Evolutionary conservation across 257 asterid genomes (phyloP), one percentile per base, ranked within the genome.

Genomic region (Ajuga chamaepitys): DNA sequence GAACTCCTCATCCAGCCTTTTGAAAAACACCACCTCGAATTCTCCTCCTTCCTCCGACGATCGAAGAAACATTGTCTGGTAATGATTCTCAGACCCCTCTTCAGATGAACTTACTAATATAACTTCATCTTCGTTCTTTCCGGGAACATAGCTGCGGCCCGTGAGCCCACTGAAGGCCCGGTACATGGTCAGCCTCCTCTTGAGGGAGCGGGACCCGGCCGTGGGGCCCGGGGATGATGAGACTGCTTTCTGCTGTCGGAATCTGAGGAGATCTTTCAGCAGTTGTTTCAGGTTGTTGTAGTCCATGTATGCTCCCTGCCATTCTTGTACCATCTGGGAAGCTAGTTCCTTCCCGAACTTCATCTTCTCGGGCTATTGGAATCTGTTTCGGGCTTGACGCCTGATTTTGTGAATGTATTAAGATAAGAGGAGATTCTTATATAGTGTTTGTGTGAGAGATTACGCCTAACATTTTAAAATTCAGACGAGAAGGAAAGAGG

Each of bases 281-380:
- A 77, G 37, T 1, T 20, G 48, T 42, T 91, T 91, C 11, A 91
- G 88, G 3, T 10, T 26, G 41, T 62, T 61, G 78, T 91, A 91
- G 46, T 86, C 95, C 95, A 88, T 76, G 85, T 88, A 91, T 1
- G 90, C 90, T 40, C 42, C 70, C 67, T 81, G 87, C 95, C 95
- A 88, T 88, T 91, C 98, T 35, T 62, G 96, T 30, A 91, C 92
- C 95, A 86, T 83, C 66, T 91, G 98, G 67, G 92, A 83, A 59
- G 85, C 79, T 50, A 85, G 66, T 72, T 91, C 98, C 77, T 85
- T 91, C 68, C 98, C 96, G 16, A 91, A 91, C 85, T 91, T 91
- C 98, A 91, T 91, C 62, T 73, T 79, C 38, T 11, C 58, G 58
- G 38, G 58, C 20, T 25, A 20, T 51, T 2, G 1, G 9, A 13